Percentiles rank a stretch among this genome's conserved stretches.
Evolutionary conservation across 208 protist species (phyloP).

Genomic region (Strigomonas culicis): DNA sequence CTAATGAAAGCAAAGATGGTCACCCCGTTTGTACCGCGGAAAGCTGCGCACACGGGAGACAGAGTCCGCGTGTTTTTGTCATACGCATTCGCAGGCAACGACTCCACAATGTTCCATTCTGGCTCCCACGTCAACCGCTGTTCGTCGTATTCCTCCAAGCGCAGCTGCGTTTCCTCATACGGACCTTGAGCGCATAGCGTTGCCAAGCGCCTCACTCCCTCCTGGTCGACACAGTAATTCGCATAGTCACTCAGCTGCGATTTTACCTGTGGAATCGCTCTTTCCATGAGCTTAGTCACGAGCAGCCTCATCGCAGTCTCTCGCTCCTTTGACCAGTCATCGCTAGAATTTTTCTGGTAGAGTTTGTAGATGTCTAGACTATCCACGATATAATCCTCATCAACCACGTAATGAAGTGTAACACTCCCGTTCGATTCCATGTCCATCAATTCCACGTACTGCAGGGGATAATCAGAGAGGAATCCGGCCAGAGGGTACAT

Average conservation of each 20-base stretch:
- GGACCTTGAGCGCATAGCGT: slow-evolving; percentile 57
- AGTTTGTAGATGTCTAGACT: slow-evolving; percentile 54
- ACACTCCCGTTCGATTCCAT: slow-evolving; percentile 62
- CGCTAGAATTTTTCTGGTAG: slow-evolving; percentile 38
- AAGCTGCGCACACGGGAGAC: slow-evolving; percentile 71
- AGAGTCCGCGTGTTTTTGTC: background rate
- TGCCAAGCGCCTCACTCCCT: slow-evolving; percentile 45
- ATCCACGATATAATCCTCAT: slow-evolving; percentile 58
- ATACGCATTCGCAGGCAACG: slow-evolving; percentile 13
- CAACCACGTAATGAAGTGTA: slow-evolving; percentile 66
- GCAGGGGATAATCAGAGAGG: slow-evolving; percentile 63
- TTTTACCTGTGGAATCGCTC: slow-evolving; percentile 55
- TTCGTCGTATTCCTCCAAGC: slow-evolving; percentile 47
- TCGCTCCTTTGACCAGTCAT: slow-evolving; percentile 57
- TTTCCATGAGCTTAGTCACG: slow-evolving; percentile 48
- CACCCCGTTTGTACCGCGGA: slow-evolving; percentile 60
- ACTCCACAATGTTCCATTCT: slow-evolving; percentile 85
- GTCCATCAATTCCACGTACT: slow-evolving; percentile 71
- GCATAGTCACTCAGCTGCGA: slow-evolving; percentile 52
- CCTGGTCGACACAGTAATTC: slow-evolving; percentile 32
- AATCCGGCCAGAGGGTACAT: slow-evolving; percentile 67
- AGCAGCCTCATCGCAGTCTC: slow-evolving; percentile 62
- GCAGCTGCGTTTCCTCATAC: slow-evolving; percentile 59
- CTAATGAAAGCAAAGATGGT: slow-evolving; percentile 75
- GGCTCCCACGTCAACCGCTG: slow-evolving; percentile 60